A percentile compares a stretch with the other conserved stretches of the same genome.
phyloP scores from a whole-genome alignment of 805 yeast species.

The Candida patagonica region DNA sequence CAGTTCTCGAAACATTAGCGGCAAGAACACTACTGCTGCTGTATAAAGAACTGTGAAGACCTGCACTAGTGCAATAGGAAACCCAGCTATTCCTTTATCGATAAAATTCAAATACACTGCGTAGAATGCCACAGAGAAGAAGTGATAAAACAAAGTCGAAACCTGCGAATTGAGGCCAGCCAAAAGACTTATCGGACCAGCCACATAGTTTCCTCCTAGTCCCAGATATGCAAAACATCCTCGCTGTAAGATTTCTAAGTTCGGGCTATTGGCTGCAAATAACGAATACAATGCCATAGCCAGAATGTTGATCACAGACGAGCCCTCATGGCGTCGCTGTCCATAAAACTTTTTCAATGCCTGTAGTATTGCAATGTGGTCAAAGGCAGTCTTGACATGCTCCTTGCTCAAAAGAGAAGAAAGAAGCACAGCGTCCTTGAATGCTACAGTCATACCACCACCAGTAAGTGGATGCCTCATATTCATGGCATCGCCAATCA shows the following conservation, averaged over 20 bases:
- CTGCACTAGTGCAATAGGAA: conserved; percentile 65
- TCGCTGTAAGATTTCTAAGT: conserved; percentile 60
- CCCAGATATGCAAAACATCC: conserved; percentile 87
- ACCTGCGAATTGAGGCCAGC: conserved; percentile 79
- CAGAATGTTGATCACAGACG: conserved; percentile 74
- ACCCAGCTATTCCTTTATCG: conserved; percentile 53
- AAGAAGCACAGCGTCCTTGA: conserved; percentile 70
- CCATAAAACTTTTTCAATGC: conserved; percentile 61
- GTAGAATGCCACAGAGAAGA: conserved; percentile 84
- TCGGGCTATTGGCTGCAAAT: conserved; percentile 70
- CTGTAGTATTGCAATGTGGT: conserved; percentile 47
- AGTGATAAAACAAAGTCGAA: conserved; percentile 65
- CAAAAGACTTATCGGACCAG: conserved; percentile 73
- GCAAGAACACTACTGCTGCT: conserved; percentile 72
- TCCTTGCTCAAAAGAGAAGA: conserved; percentile 52
- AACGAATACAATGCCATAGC: conserved; percentile 84
- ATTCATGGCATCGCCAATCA: conserved; percentile 88
- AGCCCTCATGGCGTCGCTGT: conserved; percentile 58
- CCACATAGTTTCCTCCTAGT: conserved; percentile 72
- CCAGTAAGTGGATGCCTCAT: conserved; percentile 99
- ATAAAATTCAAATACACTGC: conserved; percentile 61
- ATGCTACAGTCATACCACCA: conserved; percentile 98
- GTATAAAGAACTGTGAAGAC: conserved; percentile 59
- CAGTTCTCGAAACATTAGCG: conserved; percentile 43
- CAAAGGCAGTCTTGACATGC: conserved; percentile 34